Percentiles rank a stretch among this genome's conserved stretches.
phyloP scores from a whole-genome alignment of 257 asterid genomes.

The Solanum chmielewskii region DNA sequence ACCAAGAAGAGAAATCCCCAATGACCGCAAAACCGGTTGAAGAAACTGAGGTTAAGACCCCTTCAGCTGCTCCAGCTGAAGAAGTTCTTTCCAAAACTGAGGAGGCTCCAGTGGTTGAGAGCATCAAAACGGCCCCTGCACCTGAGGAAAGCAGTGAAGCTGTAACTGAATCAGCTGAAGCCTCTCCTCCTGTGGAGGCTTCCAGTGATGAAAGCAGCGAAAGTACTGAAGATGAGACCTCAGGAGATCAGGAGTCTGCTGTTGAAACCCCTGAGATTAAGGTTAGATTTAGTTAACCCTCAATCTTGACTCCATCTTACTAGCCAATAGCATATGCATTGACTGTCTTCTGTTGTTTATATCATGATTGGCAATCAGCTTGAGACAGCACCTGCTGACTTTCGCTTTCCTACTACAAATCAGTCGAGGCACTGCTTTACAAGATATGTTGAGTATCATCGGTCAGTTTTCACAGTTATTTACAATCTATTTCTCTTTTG shows the following conservation, averaged over 20 bases:
- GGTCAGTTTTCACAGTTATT: conserved; percentile 28
- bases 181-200: conserved; percentile 34
- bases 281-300: conserved; percentile 19
- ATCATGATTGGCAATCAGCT: conserved; percentile 30
- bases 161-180: conserved; percentile 37
- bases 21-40: conserved; percentile 25
- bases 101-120: conserved; percentile 36
- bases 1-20: conserved; percentile 23
- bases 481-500: not conserved
- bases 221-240: conserved; percentile 31
- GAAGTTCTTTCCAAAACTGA: conserved; percentile 29
- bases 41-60: conserved; percentile 33
- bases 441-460: conserved; percentile 81
- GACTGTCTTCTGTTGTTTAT: not conserved
- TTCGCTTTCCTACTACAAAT: conserved; percentile 94
- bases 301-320: not conserved
- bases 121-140: conserved; percentile 31
- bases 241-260: conserved; percentile 35
- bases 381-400: conserved; percentile 96
- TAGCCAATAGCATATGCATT: not conserved
- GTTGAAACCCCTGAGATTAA: conserved; percentile 64
- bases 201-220: conserved; percentile 30
- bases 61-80: conserved; percentile 17
- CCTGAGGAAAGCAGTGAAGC: conserved; percentile 30
- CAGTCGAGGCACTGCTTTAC: conserved; percentile 97